Evolutionary conservation across 2,329 filamentous ascomycete genomes (phyloP), one percentile per base, ranked within the genome.

Genomic region (Acarospora socialis): DNA sequence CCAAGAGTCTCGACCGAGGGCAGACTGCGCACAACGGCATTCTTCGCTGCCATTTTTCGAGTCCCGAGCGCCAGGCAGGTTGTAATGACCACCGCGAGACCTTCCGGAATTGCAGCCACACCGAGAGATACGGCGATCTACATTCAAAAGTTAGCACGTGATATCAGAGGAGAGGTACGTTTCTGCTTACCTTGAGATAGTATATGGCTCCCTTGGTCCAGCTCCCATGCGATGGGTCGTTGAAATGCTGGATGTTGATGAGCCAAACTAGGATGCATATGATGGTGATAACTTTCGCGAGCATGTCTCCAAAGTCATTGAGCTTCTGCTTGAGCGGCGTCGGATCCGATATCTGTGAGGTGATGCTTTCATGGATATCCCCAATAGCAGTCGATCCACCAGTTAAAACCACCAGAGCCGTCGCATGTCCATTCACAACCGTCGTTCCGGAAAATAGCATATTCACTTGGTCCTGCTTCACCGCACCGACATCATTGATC

Each of bases 401-500:
- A 12, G 90, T 98, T 51, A 92, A 59, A 40, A 84, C 86, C 16
- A 98, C 90, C 32, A 95, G 63, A 25, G 90, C 90, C 46, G 73
- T 86, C 30, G 90, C 92, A 54, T 87, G 82, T 40, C 90, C 90
- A 42, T 81, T 92, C 13, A 94, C 87, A 12, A 98, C 84, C 3
- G 90, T 95, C 4, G 92, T 98, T 48, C 92, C 92, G 1, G 92
- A 98, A 61, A 98, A 98, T 38, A 98, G 69, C 72, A 93, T 94
- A 57, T 98, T 98, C 62, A 80, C 63, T 63, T 95, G 90, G 54
- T 98, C 90, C 62, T 98, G 90, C 61, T 93, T 83, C 45, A 98
- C 92, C 26, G 87, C 86, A 58, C 80, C 77, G 27, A 69, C 62
- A 51, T 95, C 90, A 45, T 70, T 64, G 43, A 95, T 65, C 4